Conservation (phyloP, 805 yeast genomes). For the Candida hungchunana region DNA sequence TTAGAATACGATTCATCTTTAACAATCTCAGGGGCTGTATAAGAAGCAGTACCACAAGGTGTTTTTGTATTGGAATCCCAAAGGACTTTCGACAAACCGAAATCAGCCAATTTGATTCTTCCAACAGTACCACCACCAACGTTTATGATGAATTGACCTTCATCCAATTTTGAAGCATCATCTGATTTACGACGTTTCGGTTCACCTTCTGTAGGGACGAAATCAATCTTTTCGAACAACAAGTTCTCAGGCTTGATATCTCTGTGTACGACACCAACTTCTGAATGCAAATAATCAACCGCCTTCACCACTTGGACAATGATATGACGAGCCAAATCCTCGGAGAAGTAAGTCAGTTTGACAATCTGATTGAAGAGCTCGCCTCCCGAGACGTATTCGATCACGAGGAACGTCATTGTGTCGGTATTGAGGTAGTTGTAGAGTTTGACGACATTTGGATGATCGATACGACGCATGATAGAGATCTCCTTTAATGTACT, state of each 20-base stretch:
- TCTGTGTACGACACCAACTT: constrained; percentile 90
- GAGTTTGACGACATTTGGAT: constrained; percentile 59
- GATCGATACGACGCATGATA: constrained; percentile 63
- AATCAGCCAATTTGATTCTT: constrained; percentile 60
- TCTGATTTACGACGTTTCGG: constrained; percentile 41
- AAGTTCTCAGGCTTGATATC: constrained; percentile 96
- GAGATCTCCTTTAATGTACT: constrained; percentile 79
- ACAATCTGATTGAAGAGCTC: constrained; percentile 73
- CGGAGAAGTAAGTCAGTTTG: constrained; percentile 54
- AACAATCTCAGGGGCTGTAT: constrained; percentile 71
- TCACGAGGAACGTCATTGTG: constrained; percentile 50
- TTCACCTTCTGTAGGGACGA: constrained; percentile 21
- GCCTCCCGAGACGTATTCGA: constrained; percentile 53
- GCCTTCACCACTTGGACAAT: constrained; percentile 76
- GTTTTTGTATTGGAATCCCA: constrained; percentile 52
- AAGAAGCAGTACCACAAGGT: constrained; percentile 75
- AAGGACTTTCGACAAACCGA: constrained; percentile 62
- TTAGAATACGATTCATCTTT: constrained; percentile 56
- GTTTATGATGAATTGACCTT: constrained; percentile 49
- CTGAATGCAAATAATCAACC: constrained; percentile 85
- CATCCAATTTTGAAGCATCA: constrained; percentile 53
- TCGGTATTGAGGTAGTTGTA: constrained; percentile 63
- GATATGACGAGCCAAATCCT: constrained; percentile 56
- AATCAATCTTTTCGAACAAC: constrained; percentile 49
- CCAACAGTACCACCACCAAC: constrained; percentile 67